Evolutionary conservation across 2,329 filamentous ascomycete species (phyloP).

Genomic region (Ophiognomonia clavigignenti-juglandacearum): DNA sequence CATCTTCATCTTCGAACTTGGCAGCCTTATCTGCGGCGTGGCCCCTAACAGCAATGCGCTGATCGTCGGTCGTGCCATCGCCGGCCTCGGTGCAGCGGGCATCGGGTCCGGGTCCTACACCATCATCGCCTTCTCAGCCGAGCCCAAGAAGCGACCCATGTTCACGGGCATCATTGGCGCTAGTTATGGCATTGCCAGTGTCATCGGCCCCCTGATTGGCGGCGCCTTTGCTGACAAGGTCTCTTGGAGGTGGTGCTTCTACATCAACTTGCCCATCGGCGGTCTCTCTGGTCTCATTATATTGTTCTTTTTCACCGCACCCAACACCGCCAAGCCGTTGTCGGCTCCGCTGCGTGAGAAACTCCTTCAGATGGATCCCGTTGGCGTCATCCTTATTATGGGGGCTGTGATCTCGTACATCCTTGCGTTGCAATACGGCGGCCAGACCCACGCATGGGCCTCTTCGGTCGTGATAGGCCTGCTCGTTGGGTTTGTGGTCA

Average conservation of each 20-base stretch:
- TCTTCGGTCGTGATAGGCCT: slow-evolving; percentile 31
- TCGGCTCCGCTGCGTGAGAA: slow-evolving; percentile 10
- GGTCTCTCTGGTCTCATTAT: slow-evolving; percentile 24
- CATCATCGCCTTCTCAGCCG: slow-evolving; percentile 30
- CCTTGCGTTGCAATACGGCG: slow-evolving; percentile 44
- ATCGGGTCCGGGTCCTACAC: slow-evolving; percentile 34
- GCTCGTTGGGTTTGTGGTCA: slow-evolving; percentile 27
- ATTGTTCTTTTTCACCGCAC: slow-evolving; percentile 23
- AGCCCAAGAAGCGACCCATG: slow-evolving; percentile 21
- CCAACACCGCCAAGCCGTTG: slow-evolving; percentile 17
- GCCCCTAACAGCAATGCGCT: slow-evolving; percentile 31
- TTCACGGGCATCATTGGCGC: slow-evolving; percentile 32
- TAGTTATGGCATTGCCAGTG: slow-evolving; percentile 39
- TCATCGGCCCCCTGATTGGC: slow-evolving; percentile 45
- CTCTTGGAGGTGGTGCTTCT: slow-evolving; percentile 23
- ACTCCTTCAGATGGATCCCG: slow-evolving; percentile 22
- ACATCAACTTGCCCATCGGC: slow-evolving; percentile 31
- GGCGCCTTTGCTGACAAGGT: slow-evolving; percentile 42
- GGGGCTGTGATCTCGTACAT: slow-evolving; percentile 37
- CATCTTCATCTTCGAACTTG: neutral
- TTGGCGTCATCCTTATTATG: slow-evolving; percentile 23
- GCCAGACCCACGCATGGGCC: slow-evolving; percentile 32
- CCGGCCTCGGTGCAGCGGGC: slow-evolving; percentile 31
- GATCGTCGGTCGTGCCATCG: slow-evolving; percentile 25
- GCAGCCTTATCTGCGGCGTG: neutral